These are phyloP conservation scores for Salvia splendens DNA, from an alignment of 257 asterid genomes.

Conservation along the genomic window DNA sequence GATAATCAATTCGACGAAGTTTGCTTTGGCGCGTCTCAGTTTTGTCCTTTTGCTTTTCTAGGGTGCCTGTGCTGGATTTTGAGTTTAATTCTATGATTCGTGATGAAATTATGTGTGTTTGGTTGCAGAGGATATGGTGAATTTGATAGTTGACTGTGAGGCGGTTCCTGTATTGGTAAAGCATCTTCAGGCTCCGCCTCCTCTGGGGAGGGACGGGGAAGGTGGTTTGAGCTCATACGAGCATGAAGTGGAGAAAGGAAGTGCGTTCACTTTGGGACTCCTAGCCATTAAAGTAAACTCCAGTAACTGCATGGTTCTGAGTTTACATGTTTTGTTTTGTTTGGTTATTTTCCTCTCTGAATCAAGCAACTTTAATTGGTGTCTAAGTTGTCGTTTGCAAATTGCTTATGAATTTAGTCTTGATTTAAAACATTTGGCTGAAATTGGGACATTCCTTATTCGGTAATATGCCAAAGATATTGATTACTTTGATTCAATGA, in stretches of 20 bases:
- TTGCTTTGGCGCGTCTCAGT: background rate
- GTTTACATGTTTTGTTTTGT: constrained; percentile 2
- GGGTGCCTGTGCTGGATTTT: constrained; percentile 23
- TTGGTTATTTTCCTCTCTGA: background rate
- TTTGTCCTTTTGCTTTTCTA: background rate
- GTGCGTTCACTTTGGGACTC: constrained; percentile 97
- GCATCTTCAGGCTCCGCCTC: constrained; percentile 69
- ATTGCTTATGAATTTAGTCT: constrained; percentile 12
- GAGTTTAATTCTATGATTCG: constrained; percentile 34
- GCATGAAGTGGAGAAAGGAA: constrained; percentile 98
- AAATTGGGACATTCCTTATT: constrained; percentile 9
- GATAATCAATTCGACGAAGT: constrained; percentile 8
- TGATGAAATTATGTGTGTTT: constrained; percentile 36
- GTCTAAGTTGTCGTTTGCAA: background rate
- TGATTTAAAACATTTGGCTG: background rate
- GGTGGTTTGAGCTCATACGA: constrained; percentile 49
- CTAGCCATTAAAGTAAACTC: constrained; percentile 80
- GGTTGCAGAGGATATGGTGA: constrained; percentile 87
- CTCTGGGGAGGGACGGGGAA: constrained; percentile 49
- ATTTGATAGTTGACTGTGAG: constrained; percentile 81
- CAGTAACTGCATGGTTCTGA: constrained; percentile 18
- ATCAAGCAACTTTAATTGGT: background rate
- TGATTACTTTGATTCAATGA: background rate
- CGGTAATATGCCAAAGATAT: constrained; percentile 10
- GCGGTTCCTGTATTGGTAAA: constrained; percentile 84